A percentile compares a stretch with the other conserved stretches of the same genome.
phyloP scores from a whole-genome alignment of 2,329 filamentous ascomycete species.

The Lasiodiplodia sp. region DNA sequence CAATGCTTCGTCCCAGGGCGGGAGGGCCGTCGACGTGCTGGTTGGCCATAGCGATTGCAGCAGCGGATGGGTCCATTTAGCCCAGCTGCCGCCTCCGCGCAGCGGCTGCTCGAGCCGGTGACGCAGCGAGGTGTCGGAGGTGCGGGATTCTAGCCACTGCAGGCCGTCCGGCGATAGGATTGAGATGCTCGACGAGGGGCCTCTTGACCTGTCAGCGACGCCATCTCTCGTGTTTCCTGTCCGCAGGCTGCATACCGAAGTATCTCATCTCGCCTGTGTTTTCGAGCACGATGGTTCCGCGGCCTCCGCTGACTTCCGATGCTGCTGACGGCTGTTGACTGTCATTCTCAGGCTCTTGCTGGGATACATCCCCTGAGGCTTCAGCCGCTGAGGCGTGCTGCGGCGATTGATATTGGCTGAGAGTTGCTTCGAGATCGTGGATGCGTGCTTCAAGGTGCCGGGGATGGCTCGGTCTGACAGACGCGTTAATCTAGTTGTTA shows the following conservation, averaged over 20 bases:
- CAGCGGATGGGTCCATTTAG: conserved; percentile 15
- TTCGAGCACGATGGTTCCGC: conserved; percentile 11
- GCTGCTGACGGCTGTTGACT: neutral
- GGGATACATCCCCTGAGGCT: neutral
- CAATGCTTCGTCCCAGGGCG: neutral
- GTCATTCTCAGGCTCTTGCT: neutral
- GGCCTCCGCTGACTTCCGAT: neutral
- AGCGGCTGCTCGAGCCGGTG: conserved; percentile 18
- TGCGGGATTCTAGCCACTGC: conserved; percentile 17
- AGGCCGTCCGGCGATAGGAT: conserved; percentile 15
- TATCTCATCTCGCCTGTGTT: conserved; percentile 23
- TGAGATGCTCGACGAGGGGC: conserved; percentile 21
- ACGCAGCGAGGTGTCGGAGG: conserved; percentile 21
- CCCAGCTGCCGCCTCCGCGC: conserved; percentile 15
- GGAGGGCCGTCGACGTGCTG: neutral
- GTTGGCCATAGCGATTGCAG: neutral
- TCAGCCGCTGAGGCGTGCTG: neutral
- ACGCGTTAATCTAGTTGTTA: neutral
- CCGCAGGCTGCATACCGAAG: neutral
- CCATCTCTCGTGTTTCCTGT: neutral
- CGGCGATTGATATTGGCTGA: neutral
- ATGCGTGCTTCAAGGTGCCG: neutral
- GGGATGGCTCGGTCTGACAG: neutral
- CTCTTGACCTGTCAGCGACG: conserved; percentile 16
- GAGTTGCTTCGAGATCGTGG: conserved; percentile 11